Evolutionary conservation across 345 rosid species (phyloP).

Genomic region (Syzygium oleosum): DNA sequence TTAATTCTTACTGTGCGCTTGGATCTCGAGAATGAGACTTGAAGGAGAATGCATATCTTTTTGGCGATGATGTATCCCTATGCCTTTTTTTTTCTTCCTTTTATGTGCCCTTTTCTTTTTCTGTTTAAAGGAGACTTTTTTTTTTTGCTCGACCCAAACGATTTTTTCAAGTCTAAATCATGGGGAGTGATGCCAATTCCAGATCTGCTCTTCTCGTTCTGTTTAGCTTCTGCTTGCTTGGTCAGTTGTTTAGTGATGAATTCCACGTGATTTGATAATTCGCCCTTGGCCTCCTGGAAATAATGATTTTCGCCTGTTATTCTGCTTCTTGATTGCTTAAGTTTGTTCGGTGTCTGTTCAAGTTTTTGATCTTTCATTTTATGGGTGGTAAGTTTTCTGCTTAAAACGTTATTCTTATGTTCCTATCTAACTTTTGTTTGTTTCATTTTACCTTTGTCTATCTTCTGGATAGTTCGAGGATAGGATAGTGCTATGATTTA

Average conservation of each 20-base stretch:
- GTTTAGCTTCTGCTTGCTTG: not conserved
- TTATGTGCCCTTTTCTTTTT: not conserved
- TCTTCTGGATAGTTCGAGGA: not conserved
- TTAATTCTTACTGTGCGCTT: not conserved
- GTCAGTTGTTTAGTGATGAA: not conserved
- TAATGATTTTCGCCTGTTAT: not conserved
- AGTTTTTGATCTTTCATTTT: not conserved
- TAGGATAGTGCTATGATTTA: not conserved
- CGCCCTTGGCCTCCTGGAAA: not conserved
- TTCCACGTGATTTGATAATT: not conserved
- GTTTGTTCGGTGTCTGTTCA: not conserved
- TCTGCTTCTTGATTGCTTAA: not conserved
- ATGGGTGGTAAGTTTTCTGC: not conserved
- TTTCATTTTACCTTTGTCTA: not conserved
- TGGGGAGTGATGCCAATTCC: not conserved
- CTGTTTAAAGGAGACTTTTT: not conserved
- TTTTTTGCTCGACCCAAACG: not conserved
- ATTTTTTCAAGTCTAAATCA: not conserved
- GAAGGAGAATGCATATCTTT: not conserved
- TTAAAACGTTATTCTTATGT: not conserved
- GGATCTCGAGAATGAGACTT: not conserved
- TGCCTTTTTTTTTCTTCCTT: not conserved
- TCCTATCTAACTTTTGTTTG: not conserved
- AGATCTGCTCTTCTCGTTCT: not conserved
- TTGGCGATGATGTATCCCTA: not conserved